Percentiles rank a stretch among this genome's conserved stretches.
Evolutionary conservation across 495 filamentous ascomycete species (phyloP).

Genomic region (Annulohypoxylon maeteangense): DNA sequence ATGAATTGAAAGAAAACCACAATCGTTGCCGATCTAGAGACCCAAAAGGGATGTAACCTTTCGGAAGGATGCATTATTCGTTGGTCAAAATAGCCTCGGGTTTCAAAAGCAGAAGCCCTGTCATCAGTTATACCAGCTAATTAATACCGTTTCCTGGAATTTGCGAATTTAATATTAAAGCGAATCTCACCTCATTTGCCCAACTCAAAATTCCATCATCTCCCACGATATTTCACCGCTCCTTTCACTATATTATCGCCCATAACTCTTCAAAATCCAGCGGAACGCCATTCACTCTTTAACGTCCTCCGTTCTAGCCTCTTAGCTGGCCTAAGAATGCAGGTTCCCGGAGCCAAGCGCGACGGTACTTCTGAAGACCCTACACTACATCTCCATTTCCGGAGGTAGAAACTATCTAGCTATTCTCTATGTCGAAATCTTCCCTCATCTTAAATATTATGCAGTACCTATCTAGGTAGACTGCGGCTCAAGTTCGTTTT

Average conservation of each 20-base stretch:
- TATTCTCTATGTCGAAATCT: background rate
- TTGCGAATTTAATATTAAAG: background rate
- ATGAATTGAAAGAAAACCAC: background rate
- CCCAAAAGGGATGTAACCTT: conserved; percentile 11
- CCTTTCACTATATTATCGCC: background rate
- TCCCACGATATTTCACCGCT: background rate
- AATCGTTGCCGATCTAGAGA: background rate
- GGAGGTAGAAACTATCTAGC: background rate
- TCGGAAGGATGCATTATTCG: background rate
- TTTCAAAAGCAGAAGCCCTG: background rate
- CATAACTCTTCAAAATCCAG: background rate
- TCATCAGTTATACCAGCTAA: background rate
- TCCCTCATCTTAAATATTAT: background rate
- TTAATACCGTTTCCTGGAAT: background rate
- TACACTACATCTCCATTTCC: background rate
- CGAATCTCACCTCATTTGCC: background rate
- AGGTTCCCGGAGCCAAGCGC: background rate
- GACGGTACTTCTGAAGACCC: background rate
- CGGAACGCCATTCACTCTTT: background rate
- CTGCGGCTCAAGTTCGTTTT: background rate
- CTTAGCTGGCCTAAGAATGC: too few species aligned
- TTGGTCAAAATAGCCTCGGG: conserved; percentile 1
- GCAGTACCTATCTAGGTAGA: too few species aligned
- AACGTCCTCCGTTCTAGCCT: background rate
- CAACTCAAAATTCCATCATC: background rate